Evolutionary conservation across 331 rosid species (phyloP), one percentile per base, ranked within the genome.

Genomic region (Rosa hybrid): DNA sequence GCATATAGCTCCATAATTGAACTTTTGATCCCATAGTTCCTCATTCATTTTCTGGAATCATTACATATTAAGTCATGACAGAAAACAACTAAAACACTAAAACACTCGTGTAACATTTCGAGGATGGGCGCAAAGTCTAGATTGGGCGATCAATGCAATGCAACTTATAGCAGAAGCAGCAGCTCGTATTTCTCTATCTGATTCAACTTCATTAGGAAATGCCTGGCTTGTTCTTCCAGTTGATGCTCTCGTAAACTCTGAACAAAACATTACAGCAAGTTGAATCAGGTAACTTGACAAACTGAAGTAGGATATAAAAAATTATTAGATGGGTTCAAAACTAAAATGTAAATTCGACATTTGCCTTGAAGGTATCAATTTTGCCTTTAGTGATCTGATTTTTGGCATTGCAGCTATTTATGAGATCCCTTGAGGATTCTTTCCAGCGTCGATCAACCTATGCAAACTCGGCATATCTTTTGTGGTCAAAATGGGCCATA

Each of bases 301-400:
- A 34, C 38, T 34, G 38, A 34, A 34, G 38, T 34, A 4, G 38
- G 38, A 34, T 34, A 34, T 34, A 34, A 2, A 34, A 34, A 34
- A 42, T 34, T 3, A 34, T 3, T 34, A 34, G 3, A 34, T 34
- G 38, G 38, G 38, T 34, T 34, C 38, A 34, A 34, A 34, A 34
- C 38, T 34, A 34, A 34, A 34, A 34, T 34, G 38, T 34, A 34
- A 34, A 34, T 4, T 34, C 38, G 0, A 0, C 4, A 34, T 34
- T 34, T 34, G 38, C 38, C 97, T 91, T 93, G 82, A 96, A 84
- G 67, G 97, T 90, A 71, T 93, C 94, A 16, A 97, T 87, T 87
- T 90, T 90, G 49, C 99, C 99, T 86, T 96, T 96, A 57, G 98
- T 91, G 72, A 85, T 91, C 84, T 93, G 99, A 89, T 96, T 96